phyloP scores from a whole-genome alignment of 2,329 filamentous ascomycete species.

The Cercospora brassicicola region DNA sequence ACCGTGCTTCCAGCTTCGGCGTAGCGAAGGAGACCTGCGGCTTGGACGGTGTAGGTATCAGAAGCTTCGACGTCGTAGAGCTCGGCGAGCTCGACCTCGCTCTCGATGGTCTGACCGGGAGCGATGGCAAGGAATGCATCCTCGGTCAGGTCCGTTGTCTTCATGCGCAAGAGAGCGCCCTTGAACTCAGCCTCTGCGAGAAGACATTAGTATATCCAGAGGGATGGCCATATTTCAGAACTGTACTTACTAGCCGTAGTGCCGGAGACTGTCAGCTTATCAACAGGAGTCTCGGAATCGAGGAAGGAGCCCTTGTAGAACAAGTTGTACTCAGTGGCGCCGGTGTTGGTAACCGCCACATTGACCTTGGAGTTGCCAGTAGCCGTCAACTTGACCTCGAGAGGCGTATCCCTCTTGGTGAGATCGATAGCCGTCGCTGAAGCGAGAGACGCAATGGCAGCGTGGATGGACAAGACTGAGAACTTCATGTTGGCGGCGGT shows the following conservation, averaged over 20 bases:
- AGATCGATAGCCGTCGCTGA: slow-evolving; percentile 25
- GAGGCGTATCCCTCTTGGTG: slow-evolving; percentile 27
- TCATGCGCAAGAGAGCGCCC: slow-evolving; percentile 55
- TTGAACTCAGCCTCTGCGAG: slow-evolving; percentile 46
- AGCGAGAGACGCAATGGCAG: slow-evolving; percentile 15
- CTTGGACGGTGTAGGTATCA: slow-evolving; percentile 10
- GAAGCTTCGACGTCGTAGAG: slow-evolving; percentile 52
- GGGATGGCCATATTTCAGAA: no score
- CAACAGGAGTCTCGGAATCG: slow-evolving; percentile 28
- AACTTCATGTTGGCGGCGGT: slow-evolving; percentile 12
- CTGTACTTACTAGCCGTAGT: slow-evolving; percentile 21
- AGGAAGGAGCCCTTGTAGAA: slow-evolving; percentile 34
- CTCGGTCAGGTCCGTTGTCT: slow-evolving; percentile 48
- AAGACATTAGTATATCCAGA: background rate
- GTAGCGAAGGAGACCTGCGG: slow-evolving; percentile 54
- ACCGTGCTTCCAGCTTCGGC: slow-evolving; percentile 54
- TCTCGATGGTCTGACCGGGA: slow-evolving; percentile 51
- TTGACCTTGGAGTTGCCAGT: slow-evolving; percentile 32
- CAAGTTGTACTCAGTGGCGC: slow-evolving; percentile 28
- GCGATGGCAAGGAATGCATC: slow-evolving; percentile 54
- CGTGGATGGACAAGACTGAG: slow-evolving; percentile 13
- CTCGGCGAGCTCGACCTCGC: slow-evolving; percentile 57
- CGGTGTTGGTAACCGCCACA: slow-evolving; percentile 31
- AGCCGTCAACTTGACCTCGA: slow-evolving; percentile 29
- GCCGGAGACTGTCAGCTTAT: slow-evolving; percentile 29